Conservation (phyloP, 441 rosid genomes). For the Kokia cookei region DNA sequence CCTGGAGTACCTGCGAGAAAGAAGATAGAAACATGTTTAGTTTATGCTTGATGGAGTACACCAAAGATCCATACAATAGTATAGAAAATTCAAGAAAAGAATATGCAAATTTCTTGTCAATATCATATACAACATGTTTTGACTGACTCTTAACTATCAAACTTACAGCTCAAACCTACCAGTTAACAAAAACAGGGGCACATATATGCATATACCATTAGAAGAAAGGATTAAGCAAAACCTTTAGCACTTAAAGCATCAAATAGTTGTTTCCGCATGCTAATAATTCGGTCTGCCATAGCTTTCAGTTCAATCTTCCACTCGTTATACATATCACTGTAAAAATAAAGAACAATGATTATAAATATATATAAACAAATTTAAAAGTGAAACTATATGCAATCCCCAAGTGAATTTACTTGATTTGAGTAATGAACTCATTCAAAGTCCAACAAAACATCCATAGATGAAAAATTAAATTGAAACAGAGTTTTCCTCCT, state of each 20-base stretch:
- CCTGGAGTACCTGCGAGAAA: constrained; percentile 61
- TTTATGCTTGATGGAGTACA: background rate
- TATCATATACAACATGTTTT: background rate
- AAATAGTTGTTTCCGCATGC: constrained; percentile 55
- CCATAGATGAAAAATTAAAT: background rate
- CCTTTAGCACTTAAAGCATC: constrained; percentile 49
- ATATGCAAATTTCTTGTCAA: background rate
- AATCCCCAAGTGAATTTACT: background rate
- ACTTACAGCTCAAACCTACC: background rate
- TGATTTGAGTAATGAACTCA: background rate
- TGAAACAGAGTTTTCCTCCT: background rate
- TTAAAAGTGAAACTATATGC: background rate
- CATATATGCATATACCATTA: background rate
- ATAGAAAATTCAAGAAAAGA: background rate
- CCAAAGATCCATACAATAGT: background rate
- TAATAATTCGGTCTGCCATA: constrained; percentile 65
- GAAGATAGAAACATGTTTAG: background rate
- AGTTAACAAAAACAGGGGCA: background rate
- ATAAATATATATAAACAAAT: background rate
- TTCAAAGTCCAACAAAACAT: background rate
- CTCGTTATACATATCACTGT: constrained; percentile 46
- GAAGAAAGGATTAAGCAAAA: constrained; percentile 8
- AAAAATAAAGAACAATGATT: background rate
- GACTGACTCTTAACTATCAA: background rate
- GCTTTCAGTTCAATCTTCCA: constrained; percentile 64